These are phyloP conservation scores for Lasiosphaeria hispida DNA, from an alignment of 495 filamentous ascomycete species.

Conservation along the genomic window DNA sequence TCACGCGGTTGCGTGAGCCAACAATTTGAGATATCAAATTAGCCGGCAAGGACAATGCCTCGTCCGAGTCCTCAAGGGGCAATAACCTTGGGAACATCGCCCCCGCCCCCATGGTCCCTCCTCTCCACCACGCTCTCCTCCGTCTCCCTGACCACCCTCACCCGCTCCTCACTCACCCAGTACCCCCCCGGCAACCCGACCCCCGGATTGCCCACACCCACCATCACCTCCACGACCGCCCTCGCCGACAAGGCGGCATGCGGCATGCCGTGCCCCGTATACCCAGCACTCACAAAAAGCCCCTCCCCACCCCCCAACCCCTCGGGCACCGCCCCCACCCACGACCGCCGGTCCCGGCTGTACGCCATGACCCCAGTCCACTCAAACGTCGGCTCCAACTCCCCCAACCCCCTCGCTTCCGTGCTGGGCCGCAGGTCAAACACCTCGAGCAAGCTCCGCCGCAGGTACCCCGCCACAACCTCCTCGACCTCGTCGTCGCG, in stretches of 20 bases:
- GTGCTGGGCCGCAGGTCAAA: conserved; percentile 20
- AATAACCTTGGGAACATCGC: too few relatives aligned
- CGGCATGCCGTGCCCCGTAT: conserved; percentile 78
- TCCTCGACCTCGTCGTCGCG: conserved; percentile 57
- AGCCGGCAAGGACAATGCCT: too few relatives aligned
- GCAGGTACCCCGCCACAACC: conserved; percentile 53
- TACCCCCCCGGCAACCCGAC: conserved; percentile 45
- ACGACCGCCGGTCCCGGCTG: conserved; percentile 64
- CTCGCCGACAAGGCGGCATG: conserved; percentile 59
- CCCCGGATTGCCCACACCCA: conserved; percentile 7
- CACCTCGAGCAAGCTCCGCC: conserved; percentile 31
- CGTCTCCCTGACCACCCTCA: conserved; percentile 20
- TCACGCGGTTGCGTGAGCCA: too few relatives aligned
- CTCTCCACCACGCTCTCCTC: conserved; percentile 10
- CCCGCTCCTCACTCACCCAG: conserved; percentile 42
- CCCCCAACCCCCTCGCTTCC: conserved; percentile 8
- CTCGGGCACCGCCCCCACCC: conserved; percentile 59
- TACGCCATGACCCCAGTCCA: conserved; percentile 89
- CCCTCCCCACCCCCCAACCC: conserved; percentile 36
- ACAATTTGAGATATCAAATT: too few relatives aligned
- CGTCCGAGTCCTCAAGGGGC: too few relatives aligned
- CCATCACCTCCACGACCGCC: conserved; percentile 36
- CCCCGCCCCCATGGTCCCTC: too few relatives aligned
- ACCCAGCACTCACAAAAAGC: conserved; percentile 46
- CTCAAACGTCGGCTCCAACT: conserved; percentile 56